Conservation (phyloP, 2,329 filamentous ascomycete species). For the Curvularia sp. region DNA sequence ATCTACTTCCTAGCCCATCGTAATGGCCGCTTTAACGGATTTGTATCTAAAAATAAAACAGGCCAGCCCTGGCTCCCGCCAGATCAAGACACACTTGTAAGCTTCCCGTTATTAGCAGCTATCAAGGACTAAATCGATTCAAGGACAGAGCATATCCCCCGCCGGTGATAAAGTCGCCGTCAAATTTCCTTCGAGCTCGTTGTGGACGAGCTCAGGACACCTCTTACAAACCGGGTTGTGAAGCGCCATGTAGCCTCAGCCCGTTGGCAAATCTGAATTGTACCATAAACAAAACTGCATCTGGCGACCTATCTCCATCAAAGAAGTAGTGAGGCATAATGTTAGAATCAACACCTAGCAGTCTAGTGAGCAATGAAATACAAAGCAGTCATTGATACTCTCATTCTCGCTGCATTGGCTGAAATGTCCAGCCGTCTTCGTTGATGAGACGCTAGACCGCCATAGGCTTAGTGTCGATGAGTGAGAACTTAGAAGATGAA, state of each 20-base stretch:
- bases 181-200: constrained; percentile 9
- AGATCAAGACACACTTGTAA: constrained; percentile 18
- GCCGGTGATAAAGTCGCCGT: constrained; percentile 9
- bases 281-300: constrained; percentile 7
- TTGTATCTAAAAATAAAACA: constrained; percentile 11
- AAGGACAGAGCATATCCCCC: constrained; percentile 9
- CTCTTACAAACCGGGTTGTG: constrained; percentile 2
- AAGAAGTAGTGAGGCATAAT: neutral
- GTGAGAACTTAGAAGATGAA: neutral
- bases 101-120: constrained; percentile 4
- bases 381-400: neutral
- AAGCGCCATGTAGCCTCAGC: constrained; percentile 2
- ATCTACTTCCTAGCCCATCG: constrained; percentile 15
- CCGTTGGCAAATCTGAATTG: constrained; percentile 2
- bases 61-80: constrained; percentile 15
- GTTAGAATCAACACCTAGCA: constrained; percentile 1
- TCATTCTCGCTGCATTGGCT: neutral
- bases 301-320: constrained; percentile 7
- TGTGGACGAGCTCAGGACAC: constrained; percentile 2
- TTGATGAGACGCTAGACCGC: neutral
- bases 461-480: neutral
- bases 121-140: constrained; percentile 5
- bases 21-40: constrained; percentile 18
- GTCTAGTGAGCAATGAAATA: constrained; percentile 6
- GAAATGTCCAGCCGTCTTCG: neutral